Conservation (phyloP, 1,284 basidiomycete genomes). For the Tylopilus sp. region DNA sequence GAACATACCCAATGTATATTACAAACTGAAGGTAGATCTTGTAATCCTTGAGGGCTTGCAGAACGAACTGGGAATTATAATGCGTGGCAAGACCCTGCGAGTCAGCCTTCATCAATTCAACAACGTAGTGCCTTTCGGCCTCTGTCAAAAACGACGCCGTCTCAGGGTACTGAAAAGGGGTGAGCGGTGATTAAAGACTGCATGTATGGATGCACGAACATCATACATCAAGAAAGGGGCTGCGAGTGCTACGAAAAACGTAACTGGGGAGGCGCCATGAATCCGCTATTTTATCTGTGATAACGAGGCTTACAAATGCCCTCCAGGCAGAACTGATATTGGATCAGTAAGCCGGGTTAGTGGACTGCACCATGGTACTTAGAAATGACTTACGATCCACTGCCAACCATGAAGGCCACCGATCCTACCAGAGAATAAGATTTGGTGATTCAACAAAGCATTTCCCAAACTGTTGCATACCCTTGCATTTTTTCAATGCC, state of each 20-base stretch:
- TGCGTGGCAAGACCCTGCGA: slow-evolving; percentile 31
- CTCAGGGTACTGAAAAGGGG: slow-evolving; percentile 38
- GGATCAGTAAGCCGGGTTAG: slow-evolving; percentile 1
- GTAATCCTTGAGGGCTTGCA: slow-evolving; percentile 43
- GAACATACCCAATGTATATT: slow-evolving; percentile 42
- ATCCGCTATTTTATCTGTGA: background rate
- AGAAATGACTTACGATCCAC: slow-evolving; percentile 44
- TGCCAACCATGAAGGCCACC: slow-evolving; percentile 42
- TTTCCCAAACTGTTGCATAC: background rate
- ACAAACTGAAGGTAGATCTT: slow-evolving; percentile 46
- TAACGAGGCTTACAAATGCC: slow-evolving; percentile 22
- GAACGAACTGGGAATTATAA: slow-evolving; percentile 38
- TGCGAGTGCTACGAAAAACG: slow-evolving; percentile 38
- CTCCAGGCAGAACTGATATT: slow-evolving; percentile 40
- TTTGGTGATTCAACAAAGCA: background rate
- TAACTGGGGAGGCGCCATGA: slow-evolving; percentile 21
- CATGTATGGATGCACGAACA: slow-evolving; percentile 23
- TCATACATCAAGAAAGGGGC: slow-evolving; percentile 46
- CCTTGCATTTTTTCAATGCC: slow-evolving; percentile 20
- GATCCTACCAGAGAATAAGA: slow-evolving; percentile 21
- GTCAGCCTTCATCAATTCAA: slow-evolving; percentile 40
- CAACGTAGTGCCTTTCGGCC: slow-evolving; percentile 36
- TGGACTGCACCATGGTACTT: background rate
- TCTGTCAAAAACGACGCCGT: slow-evolving; percentile 46
- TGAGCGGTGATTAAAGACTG: slow-evolving; percentile 1